Evolutionary conservation across 2,329 filamentous ascomycete genomes (phyloP).

Genomic region (Cercospora sp.): DNA sequence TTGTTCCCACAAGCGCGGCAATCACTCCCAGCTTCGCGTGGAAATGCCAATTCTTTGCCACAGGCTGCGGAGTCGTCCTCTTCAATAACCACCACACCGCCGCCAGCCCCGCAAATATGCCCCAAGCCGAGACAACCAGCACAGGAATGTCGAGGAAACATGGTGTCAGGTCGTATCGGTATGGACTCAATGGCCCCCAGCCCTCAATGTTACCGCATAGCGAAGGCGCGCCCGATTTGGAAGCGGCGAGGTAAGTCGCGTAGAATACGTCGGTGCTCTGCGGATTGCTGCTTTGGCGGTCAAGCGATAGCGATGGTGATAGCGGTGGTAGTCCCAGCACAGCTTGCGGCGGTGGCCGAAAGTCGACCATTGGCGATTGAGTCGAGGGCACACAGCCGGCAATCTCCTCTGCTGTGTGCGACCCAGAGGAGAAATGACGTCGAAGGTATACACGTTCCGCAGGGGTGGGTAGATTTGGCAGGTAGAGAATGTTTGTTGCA

Average conservation of each 20-base stretch:
- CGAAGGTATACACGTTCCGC: not conserved
- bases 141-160: constrained; percentile 96
- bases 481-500: not conserved
- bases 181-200: constrained; percentile 88
- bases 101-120: constrained; percentile 71
- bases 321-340: constrained; percentile 17
- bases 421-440: constrained; percentile 6
- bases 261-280: constrained; percentile 20
- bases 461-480: not conserved
- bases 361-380: constrained; percentile 26
- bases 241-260: constrained; percentile 36
- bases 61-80: constrained; percentile 64
- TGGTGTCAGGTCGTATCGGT: constrained; percentile 90
- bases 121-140: constrained; percentile 71
- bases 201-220: constrained; percentile 88
- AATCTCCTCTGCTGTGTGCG: constrained; percentile 14
- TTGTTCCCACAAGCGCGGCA: constrained; percentile 65
- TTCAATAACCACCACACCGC: constrained; percentile 78
- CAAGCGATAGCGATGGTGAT: constrained; percentile 1
- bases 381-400: constrained; percentile 16
- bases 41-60: constrained; percentile 87
- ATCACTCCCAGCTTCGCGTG: constrained; percentile 82
- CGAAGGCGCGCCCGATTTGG: constrained; percentile 54
- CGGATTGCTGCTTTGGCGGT: constrained; percentile 7
- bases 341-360: constrained; percentile 21